Conservation (phyloP, 225 moss, liverwort and hornwort genomes). For the Climacium dendroides region DNA sequence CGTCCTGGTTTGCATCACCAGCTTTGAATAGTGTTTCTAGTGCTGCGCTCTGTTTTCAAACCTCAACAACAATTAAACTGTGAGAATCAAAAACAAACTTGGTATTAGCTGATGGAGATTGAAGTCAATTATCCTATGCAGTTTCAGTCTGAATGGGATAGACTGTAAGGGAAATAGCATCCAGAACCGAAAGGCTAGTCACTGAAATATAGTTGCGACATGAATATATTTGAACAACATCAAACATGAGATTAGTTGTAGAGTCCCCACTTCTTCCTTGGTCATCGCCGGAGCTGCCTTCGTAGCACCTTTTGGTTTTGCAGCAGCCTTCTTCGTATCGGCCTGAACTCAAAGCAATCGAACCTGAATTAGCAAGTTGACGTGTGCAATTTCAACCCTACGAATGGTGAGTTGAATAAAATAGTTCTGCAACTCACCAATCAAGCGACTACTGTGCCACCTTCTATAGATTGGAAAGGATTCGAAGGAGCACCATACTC, state of each 20-base stretch:
- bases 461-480: background rate
- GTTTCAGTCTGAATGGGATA: background rate
- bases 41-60: constrained; percentile 37
- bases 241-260: background rate
- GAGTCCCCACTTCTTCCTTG: constrained; percentile 19
- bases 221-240: background rate
- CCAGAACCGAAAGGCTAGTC: background rate
- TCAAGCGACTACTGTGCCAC: background rate
- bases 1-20: constrained; percentile 95
- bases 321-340: constrained; percentile 15
- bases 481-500: background rate
- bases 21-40: constrained; percentile 84
- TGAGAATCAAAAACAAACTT: background rate
- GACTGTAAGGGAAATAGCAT: background rate
- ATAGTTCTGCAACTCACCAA: too few relatives aligned
- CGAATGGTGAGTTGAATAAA: background rate
- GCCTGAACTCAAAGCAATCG: background rate
- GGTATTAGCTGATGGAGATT: background rate
- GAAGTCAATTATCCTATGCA: background rate
- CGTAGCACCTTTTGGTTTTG: constrained; percentile 12
- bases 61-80: background rate
- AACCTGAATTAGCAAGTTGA: background rate
- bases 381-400: background rate
- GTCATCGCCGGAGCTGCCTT: constrained; percentile 12
- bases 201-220: background rate